Percentiles rank a stretch among this genome's conserved stretches.
Evolutionary conservation across 176 grass and related monocot species (phyloP).

Genomic region (Musa troglodytarum): DNA sequence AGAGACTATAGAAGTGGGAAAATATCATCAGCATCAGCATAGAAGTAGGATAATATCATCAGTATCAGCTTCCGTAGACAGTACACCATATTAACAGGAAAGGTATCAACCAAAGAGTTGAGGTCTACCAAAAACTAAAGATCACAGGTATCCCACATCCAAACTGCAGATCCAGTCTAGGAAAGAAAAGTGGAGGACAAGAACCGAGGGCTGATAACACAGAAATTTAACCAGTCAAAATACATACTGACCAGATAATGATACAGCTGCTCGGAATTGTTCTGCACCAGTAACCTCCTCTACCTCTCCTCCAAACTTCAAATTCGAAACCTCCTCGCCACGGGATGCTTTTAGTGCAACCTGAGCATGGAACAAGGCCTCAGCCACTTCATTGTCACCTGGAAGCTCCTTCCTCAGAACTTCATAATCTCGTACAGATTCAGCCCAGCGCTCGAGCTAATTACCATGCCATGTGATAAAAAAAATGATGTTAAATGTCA

Average conservation of each 20-base stretch:
- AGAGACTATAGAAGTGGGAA: no score
- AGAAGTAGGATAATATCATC: no score
- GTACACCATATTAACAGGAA: no score
- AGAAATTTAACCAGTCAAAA: not conserved
- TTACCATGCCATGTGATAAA: not conserved
- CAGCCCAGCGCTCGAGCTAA: not conserved
- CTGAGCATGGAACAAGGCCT: not conserved
- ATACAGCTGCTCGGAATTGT: conserved; percentile 28
- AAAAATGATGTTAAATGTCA: not conserved
- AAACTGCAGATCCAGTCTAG: not conserved
- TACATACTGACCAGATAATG: conserved; percentile 34
- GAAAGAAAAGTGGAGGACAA: not conserved
- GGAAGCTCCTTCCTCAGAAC: conserved; percentile 2
- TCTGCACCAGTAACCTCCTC: not conserved
- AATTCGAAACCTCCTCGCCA: not conserved
- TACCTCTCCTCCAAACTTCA: not conserved
- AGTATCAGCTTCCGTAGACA: no score
- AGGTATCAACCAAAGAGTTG: no score
- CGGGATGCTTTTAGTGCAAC: not conserved
- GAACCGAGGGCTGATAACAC: no score
- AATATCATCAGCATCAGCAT: no score
- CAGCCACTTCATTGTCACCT: not conserved
- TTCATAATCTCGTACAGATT: conserved; percentile 1
- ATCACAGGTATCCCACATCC: no score
- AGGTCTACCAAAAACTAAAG: no score